Evolutionary conservation across 352 stramenopile species (phyloP).

Genomic region (Globisporangium barbulae): DNA sequence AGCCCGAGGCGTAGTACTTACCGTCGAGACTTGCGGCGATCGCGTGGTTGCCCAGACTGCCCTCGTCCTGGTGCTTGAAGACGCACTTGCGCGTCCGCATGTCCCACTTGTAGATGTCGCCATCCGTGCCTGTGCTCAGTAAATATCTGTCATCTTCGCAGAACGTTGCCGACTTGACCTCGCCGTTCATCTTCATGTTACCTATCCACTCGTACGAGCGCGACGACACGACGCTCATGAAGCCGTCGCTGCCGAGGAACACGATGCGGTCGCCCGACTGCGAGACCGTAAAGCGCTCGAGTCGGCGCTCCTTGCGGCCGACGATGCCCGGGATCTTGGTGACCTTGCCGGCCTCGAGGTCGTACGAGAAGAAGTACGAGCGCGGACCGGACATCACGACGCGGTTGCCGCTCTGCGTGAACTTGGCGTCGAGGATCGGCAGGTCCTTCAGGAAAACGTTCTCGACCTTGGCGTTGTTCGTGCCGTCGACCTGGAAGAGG

Average conservation of each 20-base stretch:
- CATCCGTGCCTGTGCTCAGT: constrained; percentile 93
- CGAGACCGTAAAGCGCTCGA: constrained; percentile 90
- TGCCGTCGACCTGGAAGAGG: constrained; percentile 91
- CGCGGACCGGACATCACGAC: constrained; percentile 92
- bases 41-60: constrained; percentile 82
- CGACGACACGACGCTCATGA: constrained; percentile 91
- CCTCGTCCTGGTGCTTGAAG: constrained; percentile 80
- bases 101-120: constrained; percentile 97
- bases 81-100: constrained; percentile 84
- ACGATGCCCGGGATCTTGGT: constrained; percentile 89
- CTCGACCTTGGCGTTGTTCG: constrained; percentile 85
- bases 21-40: constrained; percentile 57
- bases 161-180: constrained; percentile 88
- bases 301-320: constrained; percentile 89
- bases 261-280: constrained; percentile 88
- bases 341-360: constrained; percentile 90
- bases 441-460: constrained; percentile 90
- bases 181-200: constrained; percentile 96
- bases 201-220: constrained; percentile 92
- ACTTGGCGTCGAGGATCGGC: constrained; percentile 86
- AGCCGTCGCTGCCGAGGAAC: constrained; percentile 95
- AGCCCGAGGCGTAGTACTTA: constrained; percentile 91
- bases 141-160: constrained; percentile 91
- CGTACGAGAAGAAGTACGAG: constrained; percentile 96
- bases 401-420: constrained; percentile 70